phyloP scores from a whole-genome alignment of 441 rosid species.

The Euphorbia celastroides region DNA sequence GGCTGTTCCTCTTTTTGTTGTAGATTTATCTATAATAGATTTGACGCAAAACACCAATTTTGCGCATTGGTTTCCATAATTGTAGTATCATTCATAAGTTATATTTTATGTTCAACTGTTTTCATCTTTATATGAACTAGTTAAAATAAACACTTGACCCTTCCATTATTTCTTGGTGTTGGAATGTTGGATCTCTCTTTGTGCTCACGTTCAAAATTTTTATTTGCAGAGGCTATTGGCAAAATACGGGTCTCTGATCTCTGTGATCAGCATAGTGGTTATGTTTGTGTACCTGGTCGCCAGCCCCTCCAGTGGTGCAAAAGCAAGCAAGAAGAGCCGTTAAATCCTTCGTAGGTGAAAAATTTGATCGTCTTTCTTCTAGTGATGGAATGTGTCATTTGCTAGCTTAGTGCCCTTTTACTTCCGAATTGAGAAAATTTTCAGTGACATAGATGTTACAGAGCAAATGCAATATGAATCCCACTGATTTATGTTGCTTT shows the following conservation, averaged over 20 bases:
- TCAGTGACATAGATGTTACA: constrained; percentile 1
- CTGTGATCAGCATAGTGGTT: constrained; percentile 63
- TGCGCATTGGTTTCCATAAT: neutral
- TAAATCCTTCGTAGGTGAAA: constrained; percentile 23
- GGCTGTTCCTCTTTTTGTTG: neutral
- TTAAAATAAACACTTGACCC: neutral
- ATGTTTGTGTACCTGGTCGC: constrained; percentile 62
- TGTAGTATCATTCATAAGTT: no score
- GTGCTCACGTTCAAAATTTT: neutral
- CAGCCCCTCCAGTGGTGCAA: constrained; percentile 56
- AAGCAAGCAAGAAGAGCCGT: constrained; percentile 81
- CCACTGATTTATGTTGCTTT: constrained; percentile 9
- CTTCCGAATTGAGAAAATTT: neutral
- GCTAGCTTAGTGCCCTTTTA: constrained; percentile 4
- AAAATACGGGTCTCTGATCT: constrained; percentile 70
- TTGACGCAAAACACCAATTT: neutral
- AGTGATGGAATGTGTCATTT: neutral
- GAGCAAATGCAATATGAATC: constrained; percentile 20
- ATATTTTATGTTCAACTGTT: neutral
- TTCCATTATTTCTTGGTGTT: neutral
- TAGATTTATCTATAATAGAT: neutral
- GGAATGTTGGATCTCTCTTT: neutral
- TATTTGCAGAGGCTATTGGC: constrained; percentile 66
- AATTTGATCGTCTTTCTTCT: neutral
- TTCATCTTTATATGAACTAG: neutral